Conservation (phyloP, 768 basidiomycete genomes). For the Mycena alexandri region DNA sequence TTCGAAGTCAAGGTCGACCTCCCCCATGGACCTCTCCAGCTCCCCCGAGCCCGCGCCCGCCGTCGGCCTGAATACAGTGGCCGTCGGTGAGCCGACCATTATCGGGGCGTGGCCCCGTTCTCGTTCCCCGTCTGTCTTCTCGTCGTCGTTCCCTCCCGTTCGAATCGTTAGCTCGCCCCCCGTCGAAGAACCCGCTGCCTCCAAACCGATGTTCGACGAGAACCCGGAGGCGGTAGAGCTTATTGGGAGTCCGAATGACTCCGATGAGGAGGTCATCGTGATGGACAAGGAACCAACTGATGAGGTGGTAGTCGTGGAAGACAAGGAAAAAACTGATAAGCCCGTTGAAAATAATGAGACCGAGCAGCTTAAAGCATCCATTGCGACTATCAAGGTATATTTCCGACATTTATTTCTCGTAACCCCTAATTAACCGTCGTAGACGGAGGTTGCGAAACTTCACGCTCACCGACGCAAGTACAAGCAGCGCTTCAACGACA, state of each 20-base stretch:
- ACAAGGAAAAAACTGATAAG: slow-evolving; percentile 17
- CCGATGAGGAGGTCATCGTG: slow-evolving; percentile 18
- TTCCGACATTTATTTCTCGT: slow-evolving; percentile 11
- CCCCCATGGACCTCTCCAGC: slow-evolving; percentile 38
- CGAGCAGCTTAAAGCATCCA: slow-evolving; percentile 29
- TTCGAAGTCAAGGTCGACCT: slow-evolving; percentile 32
- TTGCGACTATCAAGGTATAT: slow-evolving; percentile 38
- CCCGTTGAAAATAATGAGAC: slow-evolving; percentile 23
- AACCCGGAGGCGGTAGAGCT: slow-evolving; percentile 25
- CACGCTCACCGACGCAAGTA: slow-evolving; percentile 55
- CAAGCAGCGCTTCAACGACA: slow-evolving; percentile 56
- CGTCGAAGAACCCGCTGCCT: slow-evolving; percentile 33
- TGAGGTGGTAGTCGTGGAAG: slow-evolving; percentile 3
- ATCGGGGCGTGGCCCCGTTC: slow-evolving; percentile 60
- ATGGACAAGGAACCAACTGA: neutral
- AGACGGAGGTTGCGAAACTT: slow-evolving; percentile 55
- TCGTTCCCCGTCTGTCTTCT: slow-evolving; percentile 44
- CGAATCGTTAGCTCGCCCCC: slow-evolving; percentile 10
- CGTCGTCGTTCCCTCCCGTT: slow-evolving; percentile 31
- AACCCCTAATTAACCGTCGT: slow-evolving; percentile 17
- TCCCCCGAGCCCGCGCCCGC: slow-evolving; percentile 34
- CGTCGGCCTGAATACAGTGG: slow-evolving; percentile 9
- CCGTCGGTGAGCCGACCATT: slow-evolving; percentile 51
- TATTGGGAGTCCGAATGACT: slow-evolving; percentile 36
- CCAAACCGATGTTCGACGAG: slow-evolving; percentile 31